Percentiles rank a stretch among this genome's conserved stretches.
phyloP scores from a whole-genome alignment of 306 rosid species.

The Boehmeria nivea region DNA sequence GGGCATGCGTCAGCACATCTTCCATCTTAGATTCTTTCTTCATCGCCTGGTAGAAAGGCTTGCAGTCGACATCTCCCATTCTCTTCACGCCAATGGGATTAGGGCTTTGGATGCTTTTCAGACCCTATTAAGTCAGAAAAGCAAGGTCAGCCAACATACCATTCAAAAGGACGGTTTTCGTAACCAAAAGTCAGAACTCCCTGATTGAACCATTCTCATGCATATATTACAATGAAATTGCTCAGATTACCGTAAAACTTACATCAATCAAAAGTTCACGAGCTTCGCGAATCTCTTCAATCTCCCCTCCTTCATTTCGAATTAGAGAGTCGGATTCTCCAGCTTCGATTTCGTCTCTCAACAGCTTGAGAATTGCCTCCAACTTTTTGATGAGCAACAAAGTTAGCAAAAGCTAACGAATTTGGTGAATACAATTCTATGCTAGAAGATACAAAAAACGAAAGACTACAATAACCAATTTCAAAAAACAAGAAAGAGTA shows the following conservation, averaged over 20 bases:
- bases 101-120: constrained; percentile 10
- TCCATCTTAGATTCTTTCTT: constrained; percentile 29
- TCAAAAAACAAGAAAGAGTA: background rate
- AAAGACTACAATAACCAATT: background rate
- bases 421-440: too few species aligned
- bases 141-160: too few species aligned
- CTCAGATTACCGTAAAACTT: too few species aligned
- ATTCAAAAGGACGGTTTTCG: too few species aligned
- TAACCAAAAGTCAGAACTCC: too few species aligned
- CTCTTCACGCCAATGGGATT: constrained; percentile 41
- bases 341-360: constrained; percentile 34
- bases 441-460: too few species aligned
- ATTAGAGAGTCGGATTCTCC: constrained; percentile 43
- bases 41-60: constrained; percentile 37
- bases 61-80: constrained; percentile 49
- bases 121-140: constrained; percentile 21
- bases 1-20: background rate
- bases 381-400: too few species aligned
- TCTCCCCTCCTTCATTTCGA: constrained; percentile 35
- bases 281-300: constrained; percentile 54
- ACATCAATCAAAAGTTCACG: constrained; percentile 2
- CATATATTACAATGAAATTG: too few species aligned
- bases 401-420: too few species aligned
- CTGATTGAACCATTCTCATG: too few species aligned
- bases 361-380: constrained; percentile 31